Evolutionary conservation across 1,284 basidiomycete genomes (phyloP).

Genomic region (Puccinia triticina): DNA sequence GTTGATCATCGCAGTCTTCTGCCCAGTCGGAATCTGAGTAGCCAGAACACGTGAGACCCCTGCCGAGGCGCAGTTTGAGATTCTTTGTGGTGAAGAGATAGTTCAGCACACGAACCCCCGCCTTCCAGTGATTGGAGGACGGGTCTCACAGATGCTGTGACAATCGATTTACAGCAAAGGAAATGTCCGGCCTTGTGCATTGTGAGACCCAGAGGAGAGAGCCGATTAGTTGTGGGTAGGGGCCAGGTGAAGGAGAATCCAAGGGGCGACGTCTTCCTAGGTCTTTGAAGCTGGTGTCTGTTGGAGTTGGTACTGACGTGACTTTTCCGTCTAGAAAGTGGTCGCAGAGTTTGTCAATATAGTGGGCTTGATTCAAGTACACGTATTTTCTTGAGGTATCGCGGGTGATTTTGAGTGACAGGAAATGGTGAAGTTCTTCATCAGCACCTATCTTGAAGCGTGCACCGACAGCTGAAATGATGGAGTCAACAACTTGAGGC

Average conservation of each 20-base stretch:
- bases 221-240: not conserved
- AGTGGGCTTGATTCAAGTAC: conserved; percentile 6
- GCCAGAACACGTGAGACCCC: not conserved
- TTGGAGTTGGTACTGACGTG: not conserved
- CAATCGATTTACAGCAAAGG: too few species aligned
- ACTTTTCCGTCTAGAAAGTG: not conserved
- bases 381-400: not conserved
- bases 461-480: not conserved
- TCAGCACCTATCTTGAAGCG: not conserved
- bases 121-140: too few species aligned
- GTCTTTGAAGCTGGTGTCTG: not conserved
- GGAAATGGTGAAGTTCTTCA: not conserved
- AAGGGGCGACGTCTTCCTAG: not conserved
- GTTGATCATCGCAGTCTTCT: too few species aligned
- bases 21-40: too few species aligned
- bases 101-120: not conserved
- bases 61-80: not conserved
- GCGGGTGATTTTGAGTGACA: not conserved
- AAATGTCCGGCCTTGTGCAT: too few species aligned
- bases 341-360: not conserved
- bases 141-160: too few species aligned
- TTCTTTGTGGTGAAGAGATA: not conserved
- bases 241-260: not conserved
- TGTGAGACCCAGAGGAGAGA: not conserved
- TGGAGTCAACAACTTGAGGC: not conserved